Base-by-base conservation (phyloP, 1,139 yeast species). In the Suhomyces panamericanus region DNA sequence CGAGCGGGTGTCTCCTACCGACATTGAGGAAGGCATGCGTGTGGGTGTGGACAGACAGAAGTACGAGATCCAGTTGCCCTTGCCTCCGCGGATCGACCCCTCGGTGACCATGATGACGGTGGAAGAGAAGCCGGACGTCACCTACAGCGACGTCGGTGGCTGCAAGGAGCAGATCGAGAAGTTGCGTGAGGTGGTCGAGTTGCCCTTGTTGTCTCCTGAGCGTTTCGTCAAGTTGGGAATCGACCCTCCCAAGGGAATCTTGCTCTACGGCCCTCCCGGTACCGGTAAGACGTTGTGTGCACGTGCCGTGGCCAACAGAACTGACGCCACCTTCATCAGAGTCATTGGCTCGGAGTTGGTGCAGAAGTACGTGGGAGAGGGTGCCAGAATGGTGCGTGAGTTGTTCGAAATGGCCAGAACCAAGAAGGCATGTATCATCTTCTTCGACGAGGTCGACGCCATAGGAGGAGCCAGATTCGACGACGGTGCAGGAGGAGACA, bases 41-140 rank as follows among this genome's bases (percentile, higher is more conserved):
- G 98, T 93, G 38, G 99, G 99, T 60, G 99, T 93, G 49, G 99
- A 93, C 66, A 83, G 99, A 67, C 90, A 88, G 61, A 93, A 93
- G 68, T 93, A 95, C 69, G 96, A 91, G 66, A 93, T 93, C 62
- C 96, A 90, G 75, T 78, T 93, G 58, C 99, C 99, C 22, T 76
- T 95, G 54, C 99, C 99, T 17, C 99, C 99, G 43, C 78, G 96
- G 63, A 93, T 93, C 63, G 99, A 93, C 66, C 98, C 99, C 10
- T 81, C 91, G 14, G 99, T 93, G 43, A 93, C 99, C n/a, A 93
- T 93, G 99, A 93, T 93, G 99, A 91, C 98, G 1, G 99, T 93
- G 42, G 99, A 93, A 67, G 99, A 93, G 66, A 93, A 93, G 67
- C 99, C 99, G 14, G 95, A 86, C 67, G 93, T 86, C 31, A 86